Percentiles rank a stretch among this genome's conserved stretches.
Evolutionary conservation across 208 protist species (phyloP).

Genomic region (Crithidia expoeki): DNA sequence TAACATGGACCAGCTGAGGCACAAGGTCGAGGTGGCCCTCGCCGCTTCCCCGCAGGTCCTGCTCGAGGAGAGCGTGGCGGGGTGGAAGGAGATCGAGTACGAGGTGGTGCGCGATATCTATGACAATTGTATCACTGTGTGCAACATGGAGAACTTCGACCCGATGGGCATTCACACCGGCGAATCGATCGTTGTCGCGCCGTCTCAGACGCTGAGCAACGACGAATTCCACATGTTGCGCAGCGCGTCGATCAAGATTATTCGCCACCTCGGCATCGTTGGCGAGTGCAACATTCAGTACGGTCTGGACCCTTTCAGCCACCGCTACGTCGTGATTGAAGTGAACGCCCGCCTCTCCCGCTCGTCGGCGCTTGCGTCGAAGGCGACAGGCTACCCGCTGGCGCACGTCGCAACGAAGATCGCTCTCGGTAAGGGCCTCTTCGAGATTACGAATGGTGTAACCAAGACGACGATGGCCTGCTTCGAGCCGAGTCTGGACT

Average conservation of each 20-base stretch:
- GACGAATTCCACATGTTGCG: slow-evolving; percentile 98
- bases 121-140: slow-evolving; percentile 99
- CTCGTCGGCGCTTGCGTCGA: slow-evolving; percentile 96
- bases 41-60: slow-evolving; percentile 95
- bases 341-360: slow-evolving; percentile 98
- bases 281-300: slow-evolving; percentile 99
- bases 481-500: slow-evolving; percentile 98
- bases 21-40: slow-evolving; percentile 89
- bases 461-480: slow-evolving; percentile 96
- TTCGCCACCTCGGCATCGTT: slow-evolving; percentile 97
- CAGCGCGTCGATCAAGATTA: slow-evolving; percentile 93
- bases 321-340: slow-evolving; percentile 98
- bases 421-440: slow-evolving; percentile 94
- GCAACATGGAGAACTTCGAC: slow-evolving; percentile 99
- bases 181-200: slow-evolving; percentile 99
- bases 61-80: slow-evolving; percentile 97
- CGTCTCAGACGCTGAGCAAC: slow-evolving; percentile 97
- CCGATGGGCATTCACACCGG: slow-evolving; percentile 98
- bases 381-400: slow-evolving; percentile 99
- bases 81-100: slow-evolving; percentile 99
- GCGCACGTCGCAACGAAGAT: slow-evolving; percentile 98
- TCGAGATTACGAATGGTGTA: slow-evolving; percentile 93
- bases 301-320: slow-evolving; percentile 95
- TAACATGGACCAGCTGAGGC: slow-evolving; percentile 76
- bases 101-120: slow-evolving; percentile 98